Conservation (phyloP, 2,329 filamentous ascomycete species). For the Fusarium veterinarium region DNA sequence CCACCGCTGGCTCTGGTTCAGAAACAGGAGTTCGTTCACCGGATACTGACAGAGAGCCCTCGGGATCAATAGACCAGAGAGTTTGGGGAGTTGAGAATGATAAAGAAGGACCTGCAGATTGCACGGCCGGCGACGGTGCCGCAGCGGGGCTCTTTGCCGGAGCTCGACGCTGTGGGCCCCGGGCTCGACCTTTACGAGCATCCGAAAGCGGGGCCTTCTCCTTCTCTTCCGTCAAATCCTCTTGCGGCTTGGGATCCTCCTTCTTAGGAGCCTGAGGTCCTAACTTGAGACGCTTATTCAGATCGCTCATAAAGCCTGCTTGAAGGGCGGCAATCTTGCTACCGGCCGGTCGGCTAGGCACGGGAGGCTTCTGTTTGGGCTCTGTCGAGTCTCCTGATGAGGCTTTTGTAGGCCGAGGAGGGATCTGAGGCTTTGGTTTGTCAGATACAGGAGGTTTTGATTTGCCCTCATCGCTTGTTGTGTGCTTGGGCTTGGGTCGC, state of each 20-base stretch:
- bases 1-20: slow-evolving; percentile 21
- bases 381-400: slow-evolving; percentile 54
- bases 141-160: slow-evolving; percentile 63
- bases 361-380: slow-evolving; percentile 81
- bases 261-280: slow-evolving; percentile 86
- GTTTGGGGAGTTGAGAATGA: slow-evolving; percentile 61
- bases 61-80: slow-evolving; percentile 64
- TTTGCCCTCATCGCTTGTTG: slow-evolving; percentile 52
- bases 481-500: slow-evolving; percentile 65
- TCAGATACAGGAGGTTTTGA: slow-evolving; percentile 59
- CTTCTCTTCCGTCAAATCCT: slow-evolving; percentile 66
- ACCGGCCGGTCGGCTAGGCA: slow-evolving; percentile 79
- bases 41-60: slow-evolving; percentile 54
- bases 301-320: slow-evolving; percentile 90
- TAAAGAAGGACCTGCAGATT: slow-evolving; percentile 53
- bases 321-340: slow-evolving; percentile 92
- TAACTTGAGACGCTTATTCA: slow-evolving; percentile 88
- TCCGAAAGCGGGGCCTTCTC: slow-evolving; percentile 86
- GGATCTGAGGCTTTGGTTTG: slow-evolving; percentile 69
- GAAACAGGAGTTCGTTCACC: slow-evolving; percentile 25
- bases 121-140: slow-evolving; percentile 46
- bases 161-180: slow-evolving; percentile 84
- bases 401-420: slow-evolving; percentile 70
- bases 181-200: slow-evolving; percentile 89
- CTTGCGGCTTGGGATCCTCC: slow-evolving; percentile 70